Evolutionary conservation across 768 basidiomycete genomes (phyloP), one percentile per base, ranked within the genome.

Genomic region (Serendipita indica): DNA sequence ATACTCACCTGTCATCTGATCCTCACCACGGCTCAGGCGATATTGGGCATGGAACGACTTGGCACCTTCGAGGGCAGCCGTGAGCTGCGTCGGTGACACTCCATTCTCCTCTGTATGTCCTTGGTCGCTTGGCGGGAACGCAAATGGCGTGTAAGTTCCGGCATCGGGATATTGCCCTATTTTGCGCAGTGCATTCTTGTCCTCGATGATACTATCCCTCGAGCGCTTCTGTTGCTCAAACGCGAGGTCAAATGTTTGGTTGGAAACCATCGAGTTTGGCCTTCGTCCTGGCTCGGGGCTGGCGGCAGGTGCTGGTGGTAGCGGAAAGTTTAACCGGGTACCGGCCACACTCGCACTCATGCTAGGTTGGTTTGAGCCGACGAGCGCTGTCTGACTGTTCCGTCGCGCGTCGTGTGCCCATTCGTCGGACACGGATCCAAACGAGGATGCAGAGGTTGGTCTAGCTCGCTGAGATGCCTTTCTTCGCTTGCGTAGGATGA

Each of bases 111-210:
- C 35, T 16, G 49, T 30, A n/a, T 54, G 49, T 7, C 49, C 30
- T 18, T 16, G 20, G 4, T 54, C 49, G 30, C 49, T 54, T 16
- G 49, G 49, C 30, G 49, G 49, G 49, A 54, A 16, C n/a, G 49
- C 49, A 30, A 54, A 54, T n/a, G 49, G 49, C 20, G 49, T 54
- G 30, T 54, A 54, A 6, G 49, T 27, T 10, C 30, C 49, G 20
- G 49, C 49, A 20, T 54, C 49, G 10, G 49, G 49, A 32, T 54
- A 54, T 54, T 54, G 16, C 30, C 49, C 49, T 22, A 54, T 54
- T 30, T 54, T 54, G 16, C 49, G 20, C 20, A 54, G 30, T 30
- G n/a, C n/a, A 30, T 54, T 54, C 22, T 28, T 20, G n/a, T 54
- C 49, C 30, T 20, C 49, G 30, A 54, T 54, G 16, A 54, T 10